Percentiles rank a stretch among this genome's conserved stretches.
phyloP scores from a whole-genome alignment of 257 asterid genomes.

The Forsythia suspensa region DNA sequence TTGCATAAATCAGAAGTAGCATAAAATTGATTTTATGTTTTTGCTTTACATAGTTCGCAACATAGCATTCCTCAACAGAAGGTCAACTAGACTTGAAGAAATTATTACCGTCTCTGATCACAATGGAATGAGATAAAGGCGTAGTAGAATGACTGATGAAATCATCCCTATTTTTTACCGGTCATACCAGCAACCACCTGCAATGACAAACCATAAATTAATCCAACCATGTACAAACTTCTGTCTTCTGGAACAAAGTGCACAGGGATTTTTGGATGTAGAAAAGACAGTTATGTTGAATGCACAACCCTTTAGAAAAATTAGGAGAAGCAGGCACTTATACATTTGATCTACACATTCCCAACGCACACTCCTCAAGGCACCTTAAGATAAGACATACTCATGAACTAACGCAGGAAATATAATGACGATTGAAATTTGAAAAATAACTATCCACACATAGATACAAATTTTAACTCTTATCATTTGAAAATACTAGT shows the following conservation, averaged over 20 bases:
- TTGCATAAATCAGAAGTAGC: background rate
- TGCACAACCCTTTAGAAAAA: background rate
- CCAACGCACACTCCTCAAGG: background rate
- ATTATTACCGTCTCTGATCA: background rate
- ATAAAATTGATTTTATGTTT: background rate
- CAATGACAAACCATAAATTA: background rate
- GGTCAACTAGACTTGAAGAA: background rate
- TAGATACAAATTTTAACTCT: background rate
- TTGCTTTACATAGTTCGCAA: background rate
- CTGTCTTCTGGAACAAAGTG: background rate
- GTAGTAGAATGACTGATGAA: background rate
- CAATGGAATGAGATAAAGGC: background rate
- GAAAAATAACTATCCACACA: too few relatives aligned
- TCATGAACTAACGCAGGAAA: background rate
- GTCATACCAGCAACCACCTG: conserved; percentile 3
- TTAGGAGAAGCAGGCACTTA: background rate
- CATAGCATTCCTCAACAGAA: background rate
- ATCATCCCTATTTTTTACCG: background rate
- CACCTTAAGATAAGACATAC: background rate
- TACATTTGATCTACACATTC: background rate
- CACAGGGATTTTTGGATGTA: background rate
- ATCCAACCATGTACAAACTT: background rate
- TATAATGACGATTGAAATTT: too few relatives aligned
- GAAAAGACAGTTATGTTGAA: background rate
- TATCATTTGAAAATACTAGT: background rate